Conservation (phyloP, 2,329 filamentous ascomycete species). For the Botrytis deweyae region DNA sequence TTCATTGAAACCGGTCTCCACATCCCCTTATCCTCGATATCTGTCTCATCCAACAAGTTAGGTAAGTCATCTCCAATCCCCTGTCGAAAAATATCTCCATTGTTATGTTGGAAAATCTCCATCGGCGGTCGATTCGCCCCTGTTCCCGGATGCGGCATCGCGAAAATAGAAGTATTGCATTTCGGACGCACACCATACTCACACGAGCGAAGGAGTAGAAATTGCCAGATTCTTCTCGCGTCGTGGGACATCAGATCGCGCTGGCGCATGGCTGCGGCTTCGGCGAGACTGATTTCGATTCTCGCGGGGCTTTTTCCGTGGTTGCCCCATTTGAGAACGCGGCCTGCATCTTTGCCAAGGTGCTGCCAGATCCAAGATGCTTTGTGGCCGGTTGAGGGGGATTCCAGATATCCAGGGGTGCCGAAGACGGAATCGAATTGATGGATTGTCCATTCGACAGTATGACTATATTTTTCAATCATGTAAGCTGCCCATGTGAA, state of each 20-base stretch:
- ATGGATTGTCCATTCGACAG: not conserved
- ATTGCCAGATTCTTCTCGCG: not conserved
- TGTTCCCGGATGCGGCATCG: too few relatives aligned
- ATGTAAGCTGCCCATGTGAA: not conserved
- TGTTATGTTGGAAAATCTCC: not conserved
- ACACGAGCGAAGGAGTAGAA: not conserved
- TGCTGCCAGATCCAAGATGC: not conserved
- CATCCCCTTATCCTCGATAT: not conserved
- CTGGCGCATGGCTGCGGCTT: not conserved
- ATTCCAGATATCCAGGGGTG: not conserved
- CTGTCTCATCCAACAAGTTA: not conserved
- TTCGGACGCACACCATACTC: not conserved
- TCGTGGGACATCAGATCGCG: not conserved
- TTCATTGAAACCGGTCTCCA: not conserved
- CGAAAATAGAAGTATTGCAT: not conserved
- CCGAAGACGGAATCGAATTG: not conserved
- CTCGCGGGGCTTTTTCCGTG: not conserved
- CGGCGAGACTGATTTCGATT: not conserved
- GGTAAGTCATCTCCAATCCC: not conserved
- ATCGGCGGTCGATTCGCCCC: fast-evolving
- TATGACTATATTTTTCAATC: not conserved
- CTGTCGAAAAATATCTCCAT: too few relatives aligned
- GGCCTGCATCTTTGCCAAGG: not conserved
- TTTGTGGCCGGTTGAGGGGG: not conserved
- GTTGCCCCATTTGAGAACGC: not conserved